Conservation (phyloP, 192 early-diverging fungal species). For the Rhizoclosmatium sp. region DNA sequence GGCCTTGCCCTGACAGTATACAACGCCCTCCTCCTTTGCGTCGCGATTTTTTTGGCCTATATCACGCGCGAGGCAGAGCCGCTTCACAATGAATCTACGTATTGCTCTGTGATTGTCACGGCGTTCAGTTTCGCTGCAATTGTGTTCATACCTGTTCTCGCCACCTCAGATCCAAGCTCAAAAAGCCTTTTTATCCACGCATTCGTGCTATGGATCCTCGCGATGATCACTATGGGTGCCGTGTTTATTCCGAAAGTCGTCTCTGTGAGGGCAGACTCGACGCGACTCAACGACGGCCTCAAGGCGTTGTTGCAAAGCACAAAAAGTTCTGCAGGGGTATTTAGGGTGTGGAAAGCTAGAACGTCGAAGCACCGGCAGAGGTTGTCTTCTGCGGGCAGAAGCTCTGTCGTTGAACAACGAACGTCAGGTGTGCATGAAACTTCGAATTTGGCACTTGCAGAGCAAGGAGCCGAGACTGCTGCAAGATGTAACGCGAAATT, state of each 20-base stretch:
- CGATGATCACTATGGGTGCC: not conserved
- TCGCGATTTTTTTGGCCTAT: not conserved
- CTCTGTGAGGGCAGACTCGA: not conserved
- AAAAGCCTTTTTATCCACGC: not conserved
- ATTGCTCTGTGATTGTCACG: not conserved
- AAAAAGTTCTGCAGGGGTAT: not conserved
- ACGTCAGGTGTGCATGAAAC: too few species aligned
- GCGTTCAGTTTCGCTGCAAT: not conserved
- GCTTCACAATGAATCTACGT: conserved; percentile 7
- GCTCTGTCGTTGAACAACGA: too few species aligned
- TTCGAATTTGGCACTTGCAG: too few species aligned
- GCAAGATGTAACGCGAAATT: too few species aligned
- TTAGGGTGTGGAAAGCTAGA: too few species aligned
- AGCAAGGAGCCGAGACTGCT: too few species aligned
- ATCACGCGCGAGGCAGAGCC: conserved; percentile 4
- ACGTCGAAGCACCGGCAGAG: too few species aligned
- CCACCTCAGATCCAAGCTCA: not conserved
- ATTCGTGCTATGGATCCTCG: not conserved
- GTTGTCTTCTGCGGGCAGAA: too few species aligned
- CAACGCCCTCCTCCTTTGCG: not conserved
- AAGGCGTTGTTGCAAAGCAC: not conserved
- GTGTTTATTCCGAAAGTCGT: conserved; percentile 13
- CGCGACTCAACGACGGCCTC: not conserved
- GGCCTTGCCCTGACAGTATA: not conserved
- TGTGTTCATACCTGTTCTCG: conserved; percentile 9